Base-by-base conservation (phyloP, 2,329 filamentous ascomycete species). In the Grosmannia huntii region DNA sequence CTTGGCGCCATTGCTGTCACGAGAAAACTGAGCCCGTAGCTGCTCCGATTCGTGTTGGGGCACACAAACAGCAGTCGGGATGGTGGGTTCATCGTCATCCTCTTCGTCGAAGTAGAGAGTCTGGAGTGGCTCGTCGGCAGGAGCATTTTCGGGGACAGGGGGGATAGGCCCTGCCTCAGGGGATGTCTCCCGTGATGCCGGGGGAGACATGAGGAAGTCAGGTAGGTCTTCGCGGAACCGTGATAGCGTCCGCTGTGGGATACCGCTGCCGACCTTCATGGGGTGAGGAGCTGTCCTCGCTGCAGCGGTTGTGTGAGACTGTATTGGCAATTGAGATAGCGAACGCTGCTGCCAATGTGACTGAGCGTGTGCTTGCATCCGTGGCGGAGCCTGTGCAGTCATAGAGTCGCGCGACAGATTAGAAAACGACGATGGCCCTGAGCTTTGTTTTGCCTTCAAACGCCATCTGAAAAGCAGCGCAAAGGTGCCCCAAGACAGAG, bases 371-470 rank as follows among this genome's bases (percentile, higher is more conserved):
- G 57, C 31, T n/a, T 59, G 60, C 46, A 46, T 4, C n/a, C 48
- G 55, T 5, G 23, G 53, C 10, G 52, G 57, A 2, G 60, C 53
- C 1, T 56, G 55, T 75, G 73, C 57, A 73, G 67, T 67, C 76
- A 96, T 92, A 19, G 91, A 95, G 66, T 96, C 91, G 62, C 90
- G 82, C 1, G 91, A 96, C 0, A 90, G 89, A 66, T 96, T 96
- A 5, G 90, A 90, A 68, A 95, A 94, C n/a, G 91, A 90, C 0
- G 89, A 87, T 4, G 86, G 80, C 2, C 69, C 78, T 68, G 79
- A 71, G 67, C 74, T 67, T 70, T 82, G 71, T 73, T 80, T 75
- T 69, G 75, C 76, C 76, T 81, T 75, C 72, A 75, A 78, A 31
- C 81, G 81, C 69, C 86, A 86, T 65, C 82, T 83, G 71, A 96